These are phyloP conservation scores for Dichotomocladium elegans DNA, from an alignment of 371 early-diverging fungal genomes.

Conservation along the genomic window DNA sequence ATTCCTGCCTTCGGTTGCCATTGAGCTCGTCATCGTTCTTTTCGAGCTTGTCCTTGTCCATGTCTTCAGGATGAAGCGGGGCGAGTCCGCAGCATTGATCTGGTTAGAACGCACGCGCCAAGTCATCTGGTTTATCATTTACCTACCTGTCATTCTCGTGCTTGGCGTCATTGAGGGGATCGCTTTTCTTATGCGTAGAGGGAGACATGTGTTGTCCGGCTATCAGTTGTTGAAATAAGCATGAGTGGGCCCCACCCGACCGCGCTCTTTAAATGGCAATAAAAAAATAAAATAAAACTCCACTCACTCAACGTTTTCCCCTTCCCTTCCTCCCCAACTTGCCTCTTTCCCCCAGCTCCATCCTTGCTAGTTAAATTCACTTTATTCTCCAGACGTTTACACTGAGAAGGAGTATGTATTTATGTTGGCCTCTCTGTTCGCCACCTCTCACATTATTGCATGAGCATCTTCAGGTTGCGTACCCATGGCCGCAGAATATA, in stretches of 20 bases:
- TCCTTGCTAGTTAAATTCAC: too few relatives aligned
- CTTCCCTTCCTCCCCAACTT: not conserved
- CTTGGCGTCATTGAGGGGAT: conserved; percentile 13
- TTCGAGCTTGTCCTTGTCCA: conserved; percentile 2
- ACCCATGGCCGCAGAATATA: conserved; percentile 56
- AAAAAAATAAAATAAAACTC: too few relatives aligned
- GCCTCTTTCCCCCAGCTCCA: not conserved
- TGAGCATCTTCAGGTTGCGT: not conserved
- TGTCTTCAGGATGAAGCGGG: conserved; percentile 4
- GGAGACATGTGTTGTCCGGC: not conserved
- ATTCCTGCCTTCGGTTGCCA: conserved; percentile 21
- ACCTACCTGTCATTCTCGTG: conserved; percentile 26
- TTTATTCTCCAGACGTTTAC: too few relatives aligned
- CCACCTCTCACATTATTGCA: too few relatives aligned
- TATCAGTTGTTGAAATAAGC: conserved; percentile 1
- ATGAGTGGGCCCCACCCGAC: too few relatives aligned
- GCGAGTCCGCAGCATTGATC: not conserved
- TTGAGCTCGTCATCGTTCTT: conserved; percentile 27
- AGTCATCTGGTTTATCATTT: conserved; percentile 34
- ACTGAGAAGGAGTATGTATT: too few relatives aligned
- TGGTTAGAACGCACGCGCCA: conserved; percentile 32
- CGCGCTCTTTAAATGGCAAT: too few relatives aligned
- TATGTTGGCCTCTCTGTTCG: too few relatives aligned
- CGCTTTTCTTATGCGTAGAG: not conserved
- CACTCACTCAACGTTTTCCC: too few relatives aligned